Evolutionary conservation across 805 yeast genomes (phyloP).

Genomic region (Lipomyces starkeyi): DNA sequence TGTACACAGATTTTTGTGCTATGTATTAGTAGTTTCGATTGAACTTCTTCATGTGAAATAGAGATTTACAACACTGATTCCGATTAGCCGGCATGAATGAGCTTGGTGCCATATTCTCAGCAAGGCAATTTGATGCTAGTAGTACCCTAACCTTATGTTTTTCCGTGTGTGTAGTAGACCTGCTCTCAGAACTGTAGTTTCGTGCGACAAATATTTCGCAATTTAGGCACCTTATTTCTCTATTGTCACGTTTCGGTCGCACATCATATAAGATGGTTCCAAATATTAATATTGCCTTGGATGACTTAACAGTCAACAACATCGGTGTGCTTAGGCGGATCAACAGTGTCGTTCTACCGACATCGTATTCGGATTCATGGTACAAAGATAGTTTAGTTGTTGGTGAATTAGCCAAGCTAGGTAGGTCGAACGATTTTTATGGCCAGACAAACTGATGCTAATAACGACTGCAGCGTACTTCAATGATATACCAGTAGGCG

Average conservation of each 20-base stretch:
- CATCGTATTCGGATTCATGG: slow-evolving; percentile 58
- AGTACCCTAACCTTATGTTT: not conserved
- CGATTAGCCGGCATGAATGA: no score
- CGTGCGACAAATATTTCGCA: not conserved
- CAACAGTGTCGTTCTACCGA: slow-evolving; percentile 59
- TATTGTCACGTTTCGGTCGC: not conserved
- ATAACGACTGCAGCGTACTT: slow-evolving; percentile 55
- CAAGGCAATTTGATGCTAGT: no score
- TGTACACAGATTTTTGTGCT: slow-evolving; percentile 2
- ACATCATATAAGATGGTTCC: slow-evolving; percentile 12
- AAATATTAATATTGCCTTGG: slow-evolving; percentile 17
- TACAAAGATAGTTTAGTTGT: slow-evolving; percentile 55
- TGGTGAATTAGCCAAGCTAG: slow-evolving; percentile 61
- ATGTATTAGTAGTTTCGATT: not conserved
- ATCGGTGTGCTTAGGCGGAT: slow-evolving; percentile 63
- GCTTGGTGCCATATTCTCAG: no score
- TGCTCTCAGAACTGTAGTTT: no score
- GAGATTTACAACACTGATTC: no score
- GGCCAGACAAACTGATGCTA: slow-evolving; percentile 8
- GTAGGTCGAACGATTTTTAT: slow-evolving; percentile 27
- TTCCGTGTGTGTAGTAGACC: no score
- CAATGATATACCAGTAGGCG: slow-evolving; percentile 83
- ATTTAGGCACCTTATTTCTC: not conserved
- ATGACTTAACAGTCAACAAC: slow-evolving; percentile 47
- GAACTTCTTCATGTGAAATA: no score